phyloP scores from a whole-genome alignment of 2,329 filamentous ascomycete species.

The Penicillium sumatraense region DNA sequence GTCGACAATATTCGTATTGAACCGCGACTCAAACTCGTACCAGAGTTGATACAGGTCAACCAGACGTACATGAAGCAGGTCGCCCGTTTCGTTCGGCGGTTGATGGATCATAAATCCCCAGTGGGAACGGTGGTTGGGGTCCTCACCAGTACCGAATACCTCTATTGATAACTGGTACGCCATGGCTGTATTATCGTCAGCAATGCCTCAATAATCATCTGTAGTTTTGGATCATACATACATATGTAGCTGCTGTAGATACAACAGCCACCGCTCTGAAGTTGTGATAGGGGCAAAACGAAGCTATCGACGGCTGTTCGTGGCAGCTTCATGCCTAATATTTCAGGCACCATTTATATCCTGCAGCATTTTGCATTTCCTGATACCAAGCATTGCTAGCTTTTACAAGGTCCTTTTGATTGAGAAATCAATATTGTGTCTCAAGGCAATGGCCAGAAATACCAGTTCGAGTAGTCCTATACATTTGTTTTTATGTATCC shows the following conservation, averaged over 20 bases:
- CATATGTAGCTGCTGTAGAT: neutral
- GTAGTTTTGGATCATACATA: neutral
- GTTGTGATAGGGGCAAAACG: neutral
- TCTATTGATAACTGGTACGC: conserved; percentile 27
- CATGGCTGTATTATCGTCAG: conserved; percentile 12
- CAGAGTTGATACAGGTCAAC: conserved; percentile 27
- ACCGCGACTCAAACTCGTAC: conserved; percentile 28
- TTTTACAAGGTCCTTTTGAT: neutral
- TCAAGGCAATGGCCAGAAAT: neutral
- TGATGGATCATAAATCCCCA: conserved; percentile 31
- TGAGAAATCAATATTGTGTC: neutral
- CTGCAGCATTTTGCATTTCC: neutral
- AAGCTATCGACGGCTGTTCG: neutral
- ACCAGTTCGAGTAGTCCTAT: too few species aligned
- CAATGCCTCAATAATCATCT: neutral
- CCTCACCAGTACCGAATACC: conserved; percentile 28
- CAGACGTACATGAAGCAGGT: conserved; percentile 32
- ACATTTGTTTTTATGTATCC: neutral
- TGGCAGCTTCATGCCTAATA: neutral
- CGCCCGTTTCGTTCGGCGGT: conserved; percentile 22
- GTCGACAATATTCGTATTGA: conserved; percentile 25
- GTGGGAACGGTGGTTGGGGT: conserved; percentile 27
- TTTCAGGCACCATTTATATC: neutral
- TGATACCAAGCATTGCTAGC: neutral
- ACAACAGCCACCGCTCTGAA: neutral